Conservation (phyloP, 805 yeast genomes). For the Yarrowia hollandica region DNA sequence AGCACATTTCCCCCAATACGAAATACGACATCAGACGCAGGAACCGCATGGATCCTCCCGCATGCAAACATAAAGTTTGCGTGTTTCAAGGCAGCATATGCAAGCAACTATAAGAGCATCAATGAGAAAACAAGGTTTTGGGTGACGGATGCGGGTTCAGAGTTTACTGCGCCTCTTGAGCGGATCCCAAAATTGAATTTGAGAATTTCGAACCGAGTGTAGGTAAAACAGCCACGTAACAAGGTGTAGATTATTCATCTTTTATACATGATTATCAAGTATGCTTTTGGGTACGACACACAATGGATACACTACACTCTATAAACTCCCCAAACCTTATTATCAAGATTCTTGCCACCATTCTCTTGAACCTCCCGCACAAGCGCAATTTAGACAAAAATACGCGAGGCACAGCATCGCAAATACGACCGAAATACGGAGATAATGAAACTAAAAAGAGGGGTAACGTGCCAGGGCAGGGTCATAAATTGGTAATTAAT, state of each 20-base stretch:
- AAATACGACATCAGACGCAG: constrained; percentile 21
- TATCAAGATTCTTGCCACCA: too few relatives aligned
- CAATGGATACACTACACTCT: too few relatives aligned
- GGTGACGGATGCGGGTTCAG: constrained; percentile 21
- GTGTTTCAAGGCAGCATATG: constrained; percentile 20
- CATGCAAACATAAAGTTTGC: constrained; percentile 11
- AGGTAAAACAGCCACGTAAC: neutral
- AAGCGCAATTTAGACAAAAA: constrained; percentile 11
- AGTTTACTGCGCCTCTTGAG: constrained; percentile 15
- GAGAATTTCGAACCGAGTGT: neutral
- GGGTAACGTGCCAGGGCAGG: too few relatives aligned
- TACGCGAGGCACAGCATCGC: constrained; percentile 24
- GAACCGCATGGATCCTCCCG: constrained; percentile 26
- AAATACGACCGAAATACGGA: constrained; percentile 15
- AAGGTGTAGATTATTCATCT: neutral
- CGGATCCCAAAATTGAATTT: neutral
- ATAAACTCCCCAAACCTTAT: too few relatives aligned
- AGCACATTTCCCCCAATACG: too few relatives aligned
- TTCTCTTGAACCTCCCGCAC: constrained; percentile 18
- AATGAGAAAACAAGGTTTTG: neutral
- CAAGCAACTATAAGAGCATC: constrained; percentile 15
- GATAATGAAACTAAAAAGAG: constrained; percentile 8
- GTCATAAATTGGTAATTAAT: too few relatives aligned
- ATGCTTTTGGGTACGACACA: too few relatives aligned
- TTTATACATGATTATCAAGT: too few relatives aligned